Conservation (phyloP, 2,329 filamentous ascomycete species). For the Dichotomopilus funicola region DNA sequence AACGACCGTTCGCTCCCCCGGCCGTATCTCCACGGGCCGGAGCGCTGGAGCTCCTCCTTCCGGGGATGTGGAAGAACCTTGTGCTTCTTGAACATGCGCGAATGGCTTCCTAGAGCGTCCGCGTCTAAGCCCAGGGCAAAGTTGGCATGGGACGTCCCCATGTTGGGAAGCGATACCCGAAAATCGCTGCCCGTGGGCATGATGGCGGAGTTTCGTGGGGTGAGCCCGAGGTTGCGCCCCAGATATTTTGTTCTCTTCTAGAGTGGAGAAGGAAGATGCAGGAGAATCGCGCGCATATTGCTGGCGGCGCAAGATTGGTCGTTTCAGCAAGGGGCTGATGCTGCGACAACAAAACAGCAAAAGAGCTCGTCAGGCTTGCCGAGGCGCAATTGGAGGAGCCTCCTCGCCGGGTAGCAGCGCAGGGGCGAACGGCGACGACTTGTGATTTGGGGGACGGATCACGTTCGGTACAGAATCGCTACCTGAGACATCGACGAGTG, state of each 20-base stretch:
- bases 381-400: neutral
- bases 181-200: slow-evolving; percentile 25
- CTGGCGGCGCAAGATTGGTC: slow-evolving; percentile 4
- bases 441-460: slow-evolving; percentile 14
- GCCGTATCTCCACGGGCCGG: slow-evolving; percentile 17
- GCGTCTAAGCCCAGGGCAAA: slow-evolving; percentile 25
- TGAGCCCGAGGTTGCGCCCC: neutral
- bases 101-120: slow-evolving; percentile 27
- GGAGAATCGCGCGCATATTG: slow-evolving; percentile 18
- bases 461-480: slow-evolving; percentile 14
- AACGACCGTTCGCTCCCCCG: slow-evolving; percentile 16
- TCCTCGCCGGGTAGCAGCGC: slow-evolving; percentile 1
- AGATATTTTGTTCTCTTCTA: slow-evolving; percentile 12
- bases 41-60: slow-evolving; percentile 20
- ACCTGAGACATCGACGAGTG: slow-evolving; percentile 25
- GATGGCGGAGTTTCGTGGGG: neutral
- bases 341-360: neutral
- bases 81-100: slow-evolving; percentile 40
- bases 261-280: slow-evolving; percentile 1
- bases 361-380: neutral
- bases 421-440: slow-evolving; percentile 10
- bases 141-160: slow-evolving; percentile 28
- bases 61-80: slow-evolving; percentile 36
- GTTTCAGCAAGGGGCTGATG: slow-evolving; percentile 1
- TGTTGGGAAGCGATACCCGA: slow-evolving; percentile 27